phyloP scores from a whole-genome alignment of 192 early-diverging fungal species.

The Spizellomyces sp. region DNA sequence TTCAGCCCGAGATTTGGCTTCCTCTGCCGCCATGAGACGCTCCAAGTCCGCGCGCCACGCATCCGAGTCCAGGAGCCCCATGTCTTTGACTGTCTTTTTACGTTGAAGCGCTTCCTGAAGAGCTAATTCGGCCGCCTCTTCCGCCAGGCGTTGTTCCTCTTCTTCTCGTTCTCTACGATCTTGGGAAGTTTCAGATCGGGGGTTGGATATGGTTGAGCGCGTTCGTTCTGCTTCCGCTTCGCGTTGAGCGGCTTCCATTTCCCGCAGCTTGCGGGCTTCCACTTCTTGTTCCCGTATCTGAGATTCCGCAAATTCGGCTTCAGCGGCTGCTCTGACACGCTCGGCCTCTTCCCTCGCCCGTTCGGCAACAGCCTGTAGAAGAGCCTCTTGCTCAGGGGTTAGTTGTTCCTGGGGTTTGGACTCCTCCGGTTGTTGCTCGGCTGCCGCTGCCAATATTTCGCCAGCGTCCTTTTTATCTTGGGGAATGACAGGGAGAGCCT shows the following conservation, averaged over 20 bases:
- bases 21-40: conserved; percentile 26
- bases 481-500: not conserved
- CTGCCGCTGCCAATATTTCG: not conserved
- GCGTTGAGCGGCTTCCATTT: conserved; percentile 25
- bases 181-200: conserved; percentile 2
- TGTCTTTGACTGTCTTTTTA: conserved; percentile 18
- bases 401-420: not conserved
- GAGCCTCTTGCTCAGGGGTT: not conserved
- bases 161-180: conserved; percentile 13
- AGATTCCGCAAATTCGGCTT: conserved; percentile 8
- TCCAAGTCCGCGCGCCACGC: conserved; percentile 21
- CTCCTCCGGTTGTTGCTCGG: not conserved
- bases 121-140: conserved; percentile 14
- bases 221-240: conserved; percentile 10
- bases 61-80: conserved; percentile 21
- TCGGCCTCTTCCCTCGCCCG: conserved; percentile 16
- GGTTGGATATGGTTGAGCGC: not conserved
- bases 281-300: not conserved
- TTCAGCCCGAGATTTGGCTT: conserved; percentile 18
- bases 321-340: conserved; percentile 5
- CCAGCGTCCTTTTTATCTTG: not conserved
- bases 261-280: conserved; percentile 20
- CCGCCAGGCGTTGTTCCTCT: conserved; percentile 11
- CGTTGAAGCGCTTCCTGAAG: conserved; percentile 20
- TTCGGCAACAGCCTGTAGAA: not conserved